Conservation (phyloP, 2,329 filamentous ascomycete genomes). For the Trichoderma cornu-damae region DNA sequence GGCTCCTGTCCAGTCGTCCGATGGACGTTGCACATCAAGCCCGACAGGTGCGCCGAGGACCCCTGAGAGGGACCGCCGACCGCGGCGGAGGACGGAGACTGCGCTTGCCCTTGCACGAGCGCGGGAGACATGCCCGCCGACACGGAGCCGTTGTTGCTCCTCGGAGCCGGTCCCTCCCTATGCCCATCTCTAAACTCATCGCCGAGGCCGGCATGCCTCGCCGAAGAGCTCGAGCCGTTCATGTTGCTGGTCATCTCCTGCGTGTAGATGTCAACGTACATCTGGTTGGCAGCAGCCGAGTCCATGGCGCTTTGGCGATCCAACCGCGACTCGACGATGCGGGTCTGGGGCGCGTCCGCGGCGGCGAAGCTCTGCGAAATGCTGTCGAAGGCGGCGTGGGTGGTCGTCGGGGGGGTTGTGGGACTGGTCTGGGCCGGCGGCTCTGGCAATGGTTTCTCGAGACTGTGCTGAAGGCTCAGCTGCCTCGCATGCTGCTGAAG, state of each 20-base stretch:
- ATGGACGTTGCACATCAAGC: slow-evolving; percentile 66
- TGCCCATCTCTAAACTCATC: slow-evolving; percentile 32
- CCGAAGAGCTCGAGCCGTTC: slow-evolving; percentile 39
- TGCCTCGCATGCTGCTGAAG: slow-evolving; percentile 48
- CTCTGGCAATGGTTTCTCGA: slow-evolving; percentile 53
- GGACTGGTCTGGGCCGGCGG: slow-evolving; percentile 33
- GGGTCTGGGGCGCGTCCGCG: slow-evolving; percentile 11
- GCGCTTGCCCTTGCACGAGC: slow-evolving; percentile 33
- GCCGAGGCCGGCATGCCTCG: slow-evolving; percentile 39
- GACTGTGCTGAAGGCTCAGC: slow-evolving; percentile 51
- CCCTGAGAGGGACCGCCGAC: slow-evolving; percentile 43
- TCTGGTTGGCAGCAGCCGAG: slow-evolving; percentile 35
- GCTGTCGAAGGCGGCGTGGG: slow-evolving; percentile 25
- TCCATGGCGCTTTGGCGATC: slow-evolving; percentile 48
- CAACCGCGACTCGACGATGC: slow-evolving; percentile 27
- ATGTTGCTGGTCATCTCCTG: slow-evolving; percentile 45
- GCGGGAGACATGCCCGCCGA: slow-evolving; percentile 56
- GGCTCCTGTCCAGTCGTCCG: slow-evolving; percentile 89
- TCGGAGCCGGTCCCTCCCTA: slow-evolving; percentile 45
- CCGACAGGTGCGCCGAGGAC: slow-evolving; percentile 56
- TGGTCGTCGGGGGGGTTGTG: slow-evolving; percentile 32
- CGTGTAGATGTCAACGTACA: slow-evolving; percentile 32
- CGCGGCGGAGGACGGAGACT: slow-evolving; percentile 19
- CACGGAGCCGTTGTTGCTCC: slow-evolving; percentile 49
- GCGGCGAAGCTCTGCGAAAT: slow-evolving; percentile 30